Percentiles rank a stretch among this genome's conserved stretches.
These are phyloP conservation scores for Globisporangium sylvaticum DNA, from an alignment of 352 stramenopile species.

Conservation along the genomic window DNA sequence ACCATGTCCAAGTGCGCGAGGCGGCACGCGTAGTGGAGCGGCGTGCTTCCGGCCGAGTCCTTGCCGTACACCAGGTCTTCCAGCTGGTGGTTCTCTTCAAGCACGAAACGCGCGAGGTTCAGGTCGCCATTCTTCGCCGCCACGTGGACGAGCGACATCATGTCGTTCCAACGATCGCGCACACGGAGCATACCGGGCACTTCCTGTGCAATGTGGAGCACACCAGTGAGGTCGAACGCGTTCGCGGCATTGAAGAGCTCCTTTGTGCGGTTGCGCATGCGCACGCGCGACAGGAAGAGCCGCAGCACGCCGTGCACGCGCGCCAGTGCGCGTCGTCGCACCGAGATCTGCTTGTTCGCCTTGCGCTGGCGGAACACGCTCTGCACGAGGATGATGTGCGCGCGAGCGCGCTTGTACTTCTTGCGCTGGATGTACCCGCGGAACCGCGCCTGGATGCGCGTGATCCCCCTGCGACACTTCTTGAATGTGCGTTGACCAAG, in stretches of 20 bases:
- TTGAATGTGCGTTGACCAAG: conserved; percentile 63
- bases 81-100: conserved; percentile 76
- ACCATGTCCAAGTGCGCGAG: conserved; percentile 84
- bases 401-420: conserved; percentile 42
- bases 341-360: conserved; percentile 35
- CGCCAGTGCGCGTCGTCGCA: conserved; percentile 64
- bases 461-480: conserved; percentile 51
- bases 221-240: conserved; percentile 69
- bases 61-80: conserved; percentile 85
- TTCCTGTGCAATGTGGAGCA: conserved; percentile 80
- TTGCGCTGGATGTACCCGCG: conserved; percentile 59
- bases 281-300: conserved; percentile 77
- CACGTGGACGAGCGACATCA: conserved; percentile 89
- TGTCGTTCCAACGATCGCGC: conserved; percentile 66
- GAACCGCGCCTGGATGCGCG: conserved; percentile 64
- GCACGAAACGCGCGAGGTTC: conserved; percentile 77
- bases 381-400: conserved; percentile 71
- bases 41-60: conserved; percentile 72
- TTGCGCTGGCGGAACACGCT: conserved; percentile 67
- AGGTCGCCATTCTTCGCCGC: conserved; percentile 84
- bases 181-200: conserved; percentile 78
- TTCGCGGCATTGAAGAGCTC: conserved; percentile 76
- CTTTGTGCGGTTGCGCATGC: conserved; percentile 77
- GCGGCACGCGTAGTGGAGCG: conserved; percentile 77
- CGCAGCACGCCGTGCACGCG: conserved; percentile 66